These are phyloP conservation scores for Dactylonectria estremocensis DNA, from an alignment of 2,329 filamentous ascomycete species.

Conservation along the genomic window DNA sequence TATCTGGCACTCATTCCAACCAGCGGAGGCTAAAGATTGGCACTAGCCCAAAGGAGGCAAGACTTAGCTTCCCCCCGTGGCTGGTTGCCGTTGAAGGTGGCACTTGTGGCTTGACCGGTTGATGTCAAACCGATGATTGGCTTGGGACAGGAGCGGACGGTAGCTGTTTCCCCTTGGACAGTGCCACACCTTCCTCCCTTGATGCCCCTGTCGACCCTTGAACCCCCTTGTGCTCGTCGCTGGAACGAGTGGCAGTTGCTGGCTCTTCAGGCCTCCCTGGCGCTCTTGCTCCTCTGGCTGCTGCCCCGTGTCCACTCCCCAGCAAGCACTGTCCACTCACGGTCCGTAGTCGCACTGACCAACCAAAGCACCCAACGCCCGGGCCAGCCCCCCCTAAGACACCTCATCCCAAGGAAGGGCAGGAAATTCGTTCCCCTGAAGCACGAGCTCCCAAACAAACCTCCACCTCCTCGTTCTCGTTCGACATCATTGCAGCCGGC, in stretches of 20 bases:
- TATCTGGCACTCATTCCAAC: slow-evolving; percentile 2
- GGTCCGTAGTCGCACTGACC: slow-evolving; percentile 47
- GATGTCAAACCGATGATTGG: slow-evolving; percentile 25
- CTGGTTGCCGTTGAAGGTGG: slow-evolving; percentile 22
- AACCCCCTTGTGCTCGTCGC: slow-evolving; percentile 22
- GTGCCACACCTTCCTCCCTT: slow-evolving; percentile 31
- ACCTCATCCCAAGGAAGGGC: slow-evolving; percentile 47
- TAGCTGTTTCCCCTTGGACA: slow-evolving; percentile 40
- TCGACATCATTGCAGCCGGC: slow-evolving; percentile 47
- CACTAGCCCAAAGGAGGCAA: slow-evolving; percentile 39
- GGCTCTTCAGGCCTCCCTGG: slow-evolving; percentile 41
- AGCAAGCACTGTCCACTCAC: slow-evolving; percentile 46
- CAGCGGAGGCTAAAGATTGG: slow-evolving; percentile 10
- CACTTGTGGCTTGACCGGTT: slow-evolving; percentile 34
- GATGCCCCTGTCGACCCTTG: slow-evolving; percentile 4
- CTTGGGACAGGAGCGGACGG: slow-evolving; percentile 40
- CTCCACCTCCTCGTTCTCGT: slow-evolving; percentile 50
- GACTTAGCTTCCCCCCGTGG: slow-evolving; percentile 36
- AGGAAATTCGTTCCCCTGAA: slow-evolving; percentile 58
- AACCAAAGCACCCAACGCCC: slow-evolving; percentile 46
- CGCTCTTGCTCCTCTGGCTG: too few species aligned
- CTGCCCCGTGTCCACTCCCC: slow-evolving; percentile 49
- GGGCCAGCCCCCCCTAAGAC: slow-evolving; percentile 38
- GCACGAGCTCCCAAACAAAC: slow-evolving; percentile 49
- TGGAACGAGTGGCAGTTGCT: slow-evolving; percentile 25